phyloP scores from a whole-genome alignment of 2,329 filamentous ascomycete species.

The Talaromyces sp. region DNA sequence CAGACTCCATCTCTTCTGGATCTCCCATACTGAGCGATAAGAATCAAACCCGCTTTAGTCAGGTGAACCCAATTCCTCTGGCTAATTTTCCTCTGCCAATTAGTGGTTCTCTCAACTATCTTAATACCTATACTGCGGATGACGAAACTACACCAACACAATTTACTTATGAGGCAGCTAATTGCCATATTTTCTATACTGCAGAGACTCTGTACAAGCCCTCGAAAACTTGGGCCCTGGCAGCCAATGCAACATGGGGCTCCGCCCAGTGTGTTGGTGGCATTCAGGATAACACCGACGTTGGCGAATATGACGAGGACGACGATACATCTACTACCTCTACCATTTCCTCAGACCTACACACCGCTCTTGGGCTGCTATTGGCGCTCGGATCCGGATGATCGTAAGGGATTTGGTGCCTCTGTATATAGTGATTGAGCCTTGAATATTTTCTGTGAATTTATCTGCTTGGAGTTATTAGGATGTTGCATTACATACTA shows the following conservation, averaged over 20 bases:
- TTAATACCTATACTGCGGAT: constrained; percentile 39
- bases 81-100: not conserved
- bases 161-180: constrained; percentile 56
- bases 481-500: no score
- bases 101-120: constrained; percentile 32
- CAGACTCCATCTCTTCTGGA: not conserved
- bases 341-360: not conserved
- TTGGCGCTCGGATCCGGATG: not conserved
- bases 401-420: not conserved
- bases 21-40: not conserved
- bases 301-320: not conserved
- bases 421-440: not conserved
- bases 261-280: not conserved
- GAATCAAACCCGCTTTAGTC: constrained; percentile 5
- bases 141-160: constrained; percentile 48
- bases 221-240: constrained; percentile 48
- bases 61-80: constrained; percentile 10
- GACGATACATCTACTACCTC: not conserved
- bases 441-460: not conserved
- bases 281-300: not conserved
- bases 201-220: constrained; percentile 49
- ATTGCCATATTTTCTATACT: constrained; percentile 58
- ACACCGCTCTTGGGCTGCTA: not conserved
- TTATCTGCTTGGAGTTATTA: not conserved
- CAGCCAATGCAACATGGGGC: constrained; percentile 26